Conservation (phyloP, 2,329 filamentous ascomycete genomes). For the Alternaria dauci region DNA sequence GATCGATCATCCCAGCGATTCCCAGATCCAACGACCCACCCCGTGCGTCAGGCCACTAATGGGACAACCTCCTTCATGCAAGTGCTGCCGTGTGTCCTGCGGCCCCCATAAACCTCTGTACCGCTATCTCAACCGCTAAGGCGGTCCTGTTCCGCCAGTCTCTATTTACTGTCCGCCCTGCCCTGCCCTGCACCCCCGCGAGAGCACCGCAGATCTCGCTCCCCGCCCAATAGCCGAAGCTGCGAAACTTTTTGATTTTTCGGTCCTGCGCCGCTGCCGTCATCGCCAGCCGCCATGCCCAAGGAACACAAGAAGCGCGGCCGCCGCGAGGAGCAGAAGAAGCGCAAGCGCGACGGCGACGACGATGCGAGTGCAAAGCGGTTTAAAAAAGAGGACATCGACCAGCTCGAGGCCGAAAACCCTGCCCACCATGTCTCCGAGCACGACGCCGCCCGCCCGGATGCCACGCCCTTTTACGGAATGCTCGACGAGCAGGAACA, state of each 20-base stretch:
- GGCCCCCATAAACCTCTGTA: conserved; percentile 15
- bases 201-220: background rate
- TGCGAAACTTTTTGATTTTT: conserved; percentile 25
- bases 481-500: conserved; percentile 92
- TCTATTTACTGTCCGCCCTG: conserved; percentile 1
- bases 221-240: conserved; percentile 21
- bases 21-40: background rate
- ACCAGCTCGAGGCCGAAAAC: conserved; percentile 22
- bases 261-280: conserved; percentile 22
- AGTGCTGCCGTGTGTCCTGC: conserved; percentile 19
- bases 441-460: conserved; percentile 44
- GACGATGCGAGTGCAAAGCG: conserved; percentile 51
- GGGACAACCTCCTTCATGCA: conserved; percentile 18
- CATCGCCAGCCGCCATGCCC: conserved; percentile 60
- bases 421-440: conserved; percentile 33
- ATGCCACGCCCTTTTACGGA: conserved; percentile 84
- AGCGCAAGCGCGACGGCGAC: conserved; percentile 53
- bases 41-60: conserved; percentile 19
- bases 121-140: conserved; percentile 2
- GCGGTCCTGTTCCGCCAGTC: background rate
- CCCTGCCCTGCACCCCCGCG: background rate
- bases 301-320: conserved; percentile 67
- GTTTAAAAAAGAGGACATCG: conserved; percentile 33
- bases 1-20: conserved; percentile 13
- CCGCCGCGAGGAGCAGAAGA: conserved; percentile 60